Conservation (phyloP, 768 basidiomycete species). For the Panaeolus papilionaceus region DNA sequence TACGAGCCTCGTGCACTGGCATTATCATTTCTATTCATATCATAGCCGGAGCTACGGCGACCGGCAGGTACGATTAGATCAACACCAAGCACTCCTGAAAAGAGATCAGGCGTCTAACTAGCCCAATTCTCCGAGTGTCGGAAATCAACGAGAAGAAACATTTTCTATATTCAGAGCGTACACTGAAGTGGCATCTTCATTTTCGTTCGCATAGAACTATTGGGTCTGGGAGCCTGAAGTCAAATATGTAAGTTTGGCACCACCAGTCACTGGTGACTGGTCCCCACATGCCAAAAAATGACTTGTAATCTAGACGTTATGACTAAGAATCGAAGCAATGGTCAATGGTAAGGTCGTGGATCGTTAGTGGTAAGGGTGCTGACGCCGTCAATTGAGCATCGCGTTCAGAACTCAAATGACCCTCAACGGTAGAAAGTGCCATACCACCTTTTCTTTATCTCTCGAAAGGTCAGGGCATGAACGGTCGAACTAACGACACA, state of each 20-base stretch:
- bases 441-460: background rate
- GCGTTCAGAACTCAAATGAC: too few relatives aligned
- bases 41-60: background rate
- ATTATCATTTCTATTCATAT: conserved; percentile 1
- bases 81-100: background rate
- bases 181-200: background rate
- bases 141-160: conserved; percentile 5
- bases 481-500: background rate
- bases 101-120: conserved; percentile 2
- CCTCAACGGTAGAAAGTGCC: too few relatives aligned
- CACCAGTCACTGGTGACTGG: background rate
- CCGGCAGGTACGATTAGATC: background rate
- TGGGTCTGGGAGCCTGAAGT: background rate
- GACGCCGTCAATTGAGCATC: too few relatives aligned
- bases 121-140: conserved; percentile 6
- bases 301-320: too few relatives aligned
- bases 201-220: background rate
- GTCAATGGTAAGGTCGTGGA: too few relatives aligned
- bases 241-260: background rate
- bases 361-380: too few relatives aligned
- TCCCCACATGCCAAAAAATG: background rate
- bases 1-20: background rate
- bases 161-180: background rate
- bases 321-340: too few relatives aligned
- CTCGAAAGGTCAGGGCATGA: background rate